phyloP scores from a whole-genome alignment of 495 filamentous ascomycete genomes.

The Podospora conica region DNA sequence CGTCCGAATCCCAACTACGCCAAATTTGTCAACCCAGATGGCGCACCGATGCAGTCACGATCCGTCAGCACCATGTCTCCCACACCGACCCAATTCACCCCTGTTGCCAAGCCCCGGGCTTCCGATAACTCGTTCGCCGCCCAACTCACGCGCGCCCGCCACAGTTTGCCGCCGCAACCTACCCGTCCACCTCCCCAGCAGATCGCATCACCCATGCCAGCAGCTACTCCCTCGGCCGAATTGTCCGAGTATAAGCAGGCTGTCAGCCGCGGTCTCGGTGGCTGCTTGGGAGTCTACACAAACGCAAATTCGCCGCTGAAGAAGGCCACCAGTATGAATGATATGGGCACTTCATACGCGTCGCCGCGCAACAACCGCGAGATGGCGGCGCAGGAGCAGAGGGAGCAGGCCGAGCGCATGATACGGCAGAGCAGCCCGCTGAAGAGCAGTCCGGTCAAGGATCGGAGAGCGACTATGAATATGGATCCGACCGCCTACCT shows the following conservation, averaged over 20 bases:
- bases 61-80: slow-evolving; percentile 21
- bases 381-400: slow-evolving; percentile 48
- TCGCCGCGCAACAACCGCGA: slow-evolving; percentile 48
- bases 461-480: slow-evolving; percentile 10
- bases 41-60: slow-evolving; percentile 6
- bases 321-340: slow-evolving; percentile 49
- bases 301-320: slow-evolving; percentile 77
- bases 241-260: neutral
- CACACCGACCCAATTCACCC: slow-evolving; percentile 29
- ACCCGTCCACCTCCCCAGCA: neutral
- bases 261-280: slow-evolving; percentile 43
- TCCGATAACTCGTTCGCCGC: slow-evolving; percentile 7
- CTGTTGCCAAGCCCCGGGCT: slow-evolving; percentile 17
- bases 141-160: slow-evolving; percentile 8
- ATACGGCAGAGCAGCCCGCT: slow-evolving; percentile 13
- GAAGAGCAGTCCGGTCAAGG: slow-evolving; percentile 25
- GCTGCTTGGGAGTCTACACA: slow-evolving; percentile 71
- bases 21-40: slow-evolving; percentile 69
- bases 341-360: slow-evolving; percentile 27
- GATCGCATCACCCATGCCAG: slow-evolving; percentile 9
- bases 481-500: neutral
- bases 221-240: slow-evolving; percentile 13
- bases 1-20: slow-evolving; percentile 85
- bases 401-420: slow-evolving; percentile 27
- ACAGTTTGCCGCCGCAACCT: slow-evolving; percentile 15